Evolutionary conservation across 192 early-diverging fungal genomes (phyloP), one percentile per base, ranked within the genome.

Genomic region (Phlyctochytrium arcticum): DNA sequence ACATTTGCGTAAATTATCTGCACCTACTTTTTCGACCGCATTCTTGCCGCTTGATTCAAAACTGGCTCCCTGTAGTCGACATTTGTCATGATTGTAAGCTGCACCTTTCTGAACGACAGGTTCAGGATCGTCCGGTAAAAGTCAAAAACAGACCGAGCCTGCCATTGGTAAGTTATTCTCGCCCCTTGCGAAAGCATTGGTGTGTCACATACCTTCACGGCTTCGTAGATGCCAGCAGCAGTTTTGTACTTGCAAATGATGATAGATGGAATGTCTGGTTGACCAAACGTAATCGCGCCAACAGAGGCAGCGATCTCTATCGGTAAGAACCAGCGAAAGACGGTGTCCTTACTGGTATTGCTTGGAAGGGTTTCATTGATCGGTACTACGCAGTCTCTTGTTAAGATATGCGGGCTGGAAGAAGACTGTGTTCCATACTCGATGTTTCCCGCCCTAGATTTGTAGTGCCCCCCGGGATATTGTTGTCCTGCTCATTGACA

Each of bases 261-360:
- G 29, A 90, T 75, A 3, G 86, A 79, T 5, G 77, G 78, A 7
- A 90, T 62, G 61, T 88, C 82, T 8, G 78, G 72, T 59, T 89
- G 87, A 8, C 90, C 90, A 50, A 90, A 68, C 12, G 89, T 84
- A 33, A 92, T 73, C 3, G 88, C 81, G 3, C 90, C 89, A 6
- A 73, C 80, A 9, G 75, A 75, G 39, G 80, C 80, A 5, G 79
- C 82, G 36, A 90, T 73, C 47, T 88, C 80, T 42, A 90, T 68
- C 1, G 90, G 90, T 31, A 92, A 56, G 17, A 89, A 63, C 48
- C 78, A 62, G 34, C 80, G 70, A 60, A 89, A 79, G 37, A 81
- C 62, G 6, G 66, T 77, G 37, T 73, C 71, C 21, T 71, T 72
- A 15, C 27, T 21, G 35, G 46, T 42, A 17, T 42, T 47, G 26